These are phyloP conservation scores for Penicillium sp. DNA, from an alignment of 2,329 filamentous ascomycete genomes.

Conservation along the genomic window DNA sequence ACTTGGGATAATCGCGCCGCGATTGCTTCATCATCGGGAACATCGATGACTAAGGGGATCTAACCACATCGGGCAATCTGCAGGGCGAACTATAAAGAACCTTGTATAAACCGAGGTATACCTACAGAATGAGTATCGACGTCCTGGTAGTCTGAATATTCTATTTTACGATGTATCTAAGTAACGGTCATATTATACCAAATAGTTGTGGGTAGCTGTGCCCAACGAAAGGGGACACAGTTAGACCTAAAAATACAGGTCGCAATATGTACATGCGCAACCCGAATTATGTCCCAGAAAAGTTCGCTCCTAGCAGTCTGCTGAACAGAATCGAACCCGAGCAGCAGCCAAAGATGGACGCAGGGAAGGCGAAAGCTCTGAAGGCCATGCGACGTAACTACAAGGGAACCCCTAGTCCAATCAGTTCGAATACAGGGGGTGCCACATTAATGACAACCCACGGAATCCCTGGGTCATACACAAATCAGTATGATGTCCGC, in stretches of 20 bases:
- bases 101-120: not conserved
- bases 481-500: slow-evolving; percentile 4
- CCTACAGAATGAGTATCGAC: not conserved
- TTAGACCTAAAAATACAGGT: slow-evolving; percentile 11
- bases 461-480: slow-evolving; percentile 64
- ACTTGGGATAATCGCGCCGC: not conserved
- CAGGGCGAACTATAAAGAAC: not conserved
- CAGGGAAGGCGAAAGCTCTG: not conserved
- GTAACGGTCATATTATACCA: not conserved
- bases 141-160: not conserved
- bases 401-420: slow-evolving; percentile 26
- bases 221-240: not conserved
- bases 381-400: slow-evolving; percentile 6
- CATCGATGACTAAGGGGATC: not conserved
- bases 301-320: slow-evolving; percentile 12
- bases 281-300: slow-evolving; percentile 8
- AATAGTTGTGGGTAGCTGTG: not conserved
- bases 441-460: slow-evolving; percentile 77
- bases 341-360: not conserved
- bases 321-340: slow-evolving; percentile 12
- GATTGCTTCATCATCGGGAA: not conserved
- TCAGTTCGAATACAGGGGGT: slow-evolving; percentile 67
- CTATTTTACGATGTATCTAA: not conserved
- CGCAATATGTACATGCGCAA: slow-evolving; percentile 23
- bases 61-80: not conserved